Percentiles rank a stretch among this genome's conserved stretches.
These are phyloP conservation scores for Ophiocordyceps sinensis DNA, from an alignment of 2,329 filamentous ascomycete species.

Conservation along the genomic window DNA sequence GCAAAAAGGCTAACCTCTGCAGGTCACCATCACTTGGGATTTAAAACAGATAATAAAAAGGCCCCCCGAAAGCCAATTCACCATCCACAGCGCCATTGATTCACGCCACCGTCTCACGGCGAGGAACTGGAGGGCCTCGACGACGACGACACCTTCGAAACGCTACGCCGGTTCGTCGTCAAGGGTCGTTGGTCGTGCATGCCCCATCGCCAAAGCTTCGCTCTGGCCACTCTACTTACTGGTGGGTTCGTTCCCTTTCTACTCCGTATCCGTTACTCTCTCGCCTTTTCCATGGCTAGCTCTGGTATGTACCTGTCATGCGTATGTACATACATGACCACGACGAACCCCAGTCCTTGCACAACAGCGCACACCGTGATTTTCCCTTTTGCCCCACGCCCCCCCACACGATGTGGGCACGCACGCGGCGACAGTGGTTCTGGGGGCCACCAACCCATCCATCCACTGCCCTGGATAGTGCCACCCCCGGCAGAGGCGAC, in stretches of 20 bases:
- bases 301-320: slow-evolving; percentile 1
- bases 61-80: background rate
- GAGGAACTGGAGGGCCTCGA: background rate
- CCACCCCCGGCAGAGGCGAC: too few species aligned
- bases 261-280: too few species aligned
- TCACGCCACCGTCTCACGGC: background rate
- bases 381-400: background rate
- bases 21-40: background rate
- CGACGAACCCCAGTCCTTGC: slow-evolving; percentile 1
- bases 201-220: background rate
- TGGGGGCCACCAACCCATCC: background rate
- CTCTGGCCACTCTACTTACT: background rate
- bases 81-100: too few species aligned
- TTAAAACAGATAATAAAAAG: background rate
- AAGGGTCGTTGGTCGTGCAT: too few species aligned
- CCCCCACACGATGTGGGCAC: background rate
- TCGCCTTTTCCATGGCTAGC: background rate
- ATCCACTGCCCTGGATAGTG: too few species aligned
- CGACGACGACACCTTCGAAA: background rate
- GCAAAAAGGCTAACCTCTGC: background rate
- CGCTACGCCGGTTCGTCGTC: background rate
- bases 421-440: background rate
- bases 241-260: background rate
- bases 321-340: slow-evolving; percentile 2
- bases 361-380: background rate